A percentile compares a stretch with the other conserved stretches of the same genome.
These are phyloP conservation scores for Globisporangium middletonii DNA, from an alignment of 352 stramenopile genomes.

Conservation along the genomic window DNA sequence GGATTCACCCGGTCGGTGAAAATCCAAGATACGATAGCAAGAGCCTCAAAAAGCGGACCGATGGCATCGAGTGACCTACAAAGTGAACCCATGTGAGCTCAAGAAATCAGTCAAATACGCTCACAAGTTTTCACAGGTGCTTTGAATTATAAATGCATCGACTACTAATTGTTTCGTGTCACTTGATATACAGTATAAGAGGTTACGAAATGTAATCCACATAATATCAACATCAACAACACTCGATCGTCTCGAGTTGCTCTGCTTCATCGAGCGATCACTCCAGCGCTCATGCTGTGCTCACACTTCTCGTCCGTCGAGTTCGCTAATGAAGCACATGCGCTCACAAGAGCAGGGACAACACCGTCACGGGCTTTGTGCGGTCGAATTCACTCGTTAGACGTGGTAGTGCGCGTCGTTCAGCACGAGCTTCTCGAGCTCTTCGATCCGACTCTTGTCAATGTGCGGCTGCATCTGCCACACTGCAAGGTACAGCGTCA, in stretches of 20 bases:
- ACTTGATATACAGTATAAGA: background rate
- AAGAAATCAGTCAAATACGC: background rate
- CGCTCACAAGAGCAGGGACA: background rate
- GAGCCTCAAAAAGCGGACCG: background rate
- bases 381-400: background rate
- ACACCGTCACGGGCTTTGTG: background rate
- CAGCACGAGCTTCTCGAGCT: conserved; percentile 55
- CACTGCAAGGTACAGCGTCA: conserved; percentile 72
- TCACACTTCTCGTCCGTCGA: too few species aligned
- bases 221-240: background rate
- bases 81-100: background rate
- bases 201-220: background rate
- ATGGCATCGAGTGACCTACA: background rate
- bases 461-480: conserved; percentile 87
- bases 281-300: too few species aligned
- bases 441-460: conserved; percentile 49
- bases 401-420: conserved; percentile 52
- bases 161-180: too few species aligned
- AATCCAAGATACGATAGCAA: background rate
- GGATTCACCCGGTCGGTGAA: background rate
- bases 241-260: background rate
- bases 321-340: too few species aligned
- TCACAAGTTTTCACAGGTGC: too few species aligned
- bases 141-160: too few species aligned
- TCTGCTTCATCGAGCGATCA: too few species aligned